Evolutionary conservation across 2,329 filamentous ascomycete genomes (phyloP).

Genomic region (Dothidotthia symphoricarpi): DNA sequence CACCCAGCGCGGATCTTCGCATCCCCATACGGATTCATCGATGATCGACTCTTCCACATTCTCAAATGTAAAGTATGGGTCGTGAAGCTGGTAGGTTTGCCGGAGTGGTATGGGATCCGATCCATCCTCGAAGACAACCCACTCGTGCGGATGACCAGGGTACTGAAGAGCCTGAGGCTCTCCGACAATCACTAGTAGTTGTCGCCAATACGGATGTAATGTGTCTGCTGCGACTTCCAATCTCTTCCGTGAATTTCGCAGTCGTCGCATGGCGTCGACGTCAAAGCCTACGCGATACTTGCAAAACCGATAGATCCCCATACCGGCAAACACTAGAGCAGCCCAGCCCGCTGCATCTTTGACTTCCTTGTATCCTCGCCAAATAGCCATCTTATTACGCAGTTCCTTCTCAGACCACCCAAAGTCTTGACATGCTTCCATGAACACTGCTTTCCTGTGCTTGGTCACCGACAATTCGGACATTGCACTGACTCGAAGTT

Average conservation of each 20-base stretch:
- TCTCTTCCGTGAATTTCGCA: slow-evolving; percentile 47
- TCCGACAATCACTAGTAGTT: slow-evolving; percentile 50
- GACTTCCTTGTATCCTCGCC: slow-evolving; percentile 60
- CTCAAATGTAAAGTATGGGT: slow-evolving; percentile 49
- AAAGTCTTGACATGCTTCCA: slow-evolving; percentile 55
- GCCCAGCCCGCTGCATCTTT: slow-evolving; percentile 58
- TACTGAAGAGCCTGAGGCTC: slow-evolving; percentile 45
- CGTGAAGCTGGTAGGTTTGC: slow-evolving; percentile 50
- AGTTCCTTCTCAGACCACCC: slow-evolving; percentile 59
- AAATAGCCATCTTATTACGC: slow-evolving; percentile 54
- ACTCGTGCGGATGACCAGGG: slow-evolving; percentile 53
- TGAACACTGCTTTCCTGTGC: slow-evolving; percentile 53
- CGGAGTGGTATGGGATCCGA: slow-evolving; percentile 47
- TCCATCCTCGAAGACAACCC: slow-evolving; percentile 50
- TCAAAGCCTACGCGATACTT: slow-evolving; percentile 59
- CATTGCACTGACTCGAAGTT: slow-evolving; percentile 42
- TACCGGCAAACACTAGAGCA: slow-evolving; percentile 56
- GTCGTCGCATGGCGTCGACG: slow-evolving; percentile 50
- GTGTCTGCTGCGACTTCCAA: slow-evolving; percentile 57
- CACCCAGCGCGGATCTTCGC: slow-evolving; percentile 51
- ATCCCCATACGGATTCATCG: slow-evolving; percentile 51
- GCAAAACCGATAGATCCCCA: slow-evolving; percentile 60
- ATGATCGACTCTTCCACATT: slow-evolving; percentile 53
- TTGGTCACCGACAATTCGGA: slow-evolving; percentile 48
- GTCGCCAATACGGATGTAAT: slow-evolving; percentile 53